Evolutionary conservation across 805 yeast species (phyloP).

Genomic region (Ogataea nonfermentans): DNA sequence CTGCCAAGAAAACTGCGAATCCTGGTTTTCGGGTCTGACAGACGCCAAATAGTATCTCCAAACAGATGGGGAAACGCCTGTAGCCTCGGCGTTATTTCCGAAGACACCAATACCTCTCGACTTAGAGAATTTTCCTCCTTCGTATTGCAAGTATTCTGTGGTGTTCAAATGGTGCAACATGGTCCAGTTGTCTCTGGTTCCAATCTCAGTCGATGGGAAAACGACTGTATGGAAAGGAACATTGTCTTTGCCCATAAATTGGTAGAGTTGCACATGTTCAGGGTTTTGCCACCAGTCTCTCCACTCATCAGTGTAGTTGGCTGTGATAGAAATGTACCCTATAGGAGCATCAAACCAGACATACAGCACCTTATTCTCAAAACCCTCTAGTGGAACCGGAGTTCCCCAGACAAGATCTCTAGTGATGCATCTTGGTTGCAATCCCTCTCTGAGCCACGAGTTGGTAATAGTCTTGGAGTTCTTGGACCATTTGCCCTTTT

Average conservation of each 20-base stretch:
- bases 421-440: constrained; percentile 92
- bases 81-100: constrained; percentile 94
- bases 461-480: constrained; percentile 86
- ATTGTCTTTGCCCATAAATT: constrained; percentile 99
- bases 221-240: constrained; percentile 99
- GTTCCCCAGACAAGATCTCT: constrained; percentile 99
- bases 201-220: constrained; percentile 90
- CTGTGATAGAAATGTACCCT: constrained; percentile 95
- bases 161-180: constrained; percentile 86
- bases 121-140: constrained; percentile 97
- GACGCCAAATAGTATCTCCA: constrained; percentile 97
- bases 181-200: constrained; percentile 89
- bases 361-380: constrained; percentile 84
- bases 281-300: constrained; percentile 92
- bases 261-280: constrained; percentile 83
- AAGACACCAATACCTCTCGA: constrained; percentile 98
- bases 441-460: constrained; percentile 92
- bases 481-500: constrained; percentile 84
- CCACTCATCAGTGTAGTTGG: constrained; percentile 84
- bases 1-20: constrained; percentile 96
- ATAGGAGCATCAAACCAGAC: constrained; percentile 99
- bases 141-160: constrained; percentile 96
- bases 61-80: constrained; percentile 87
- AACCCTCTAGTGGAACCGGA: constrained; percentile 89
- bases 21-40: constrained; percentile 92